A percentile compares a stretch with the other conserved stretches of the same genome.
phyloP scores from a whole-genome alignment of 2,329 filamentous ascomycete genomes.

The Fusarium sp. region DNA sequence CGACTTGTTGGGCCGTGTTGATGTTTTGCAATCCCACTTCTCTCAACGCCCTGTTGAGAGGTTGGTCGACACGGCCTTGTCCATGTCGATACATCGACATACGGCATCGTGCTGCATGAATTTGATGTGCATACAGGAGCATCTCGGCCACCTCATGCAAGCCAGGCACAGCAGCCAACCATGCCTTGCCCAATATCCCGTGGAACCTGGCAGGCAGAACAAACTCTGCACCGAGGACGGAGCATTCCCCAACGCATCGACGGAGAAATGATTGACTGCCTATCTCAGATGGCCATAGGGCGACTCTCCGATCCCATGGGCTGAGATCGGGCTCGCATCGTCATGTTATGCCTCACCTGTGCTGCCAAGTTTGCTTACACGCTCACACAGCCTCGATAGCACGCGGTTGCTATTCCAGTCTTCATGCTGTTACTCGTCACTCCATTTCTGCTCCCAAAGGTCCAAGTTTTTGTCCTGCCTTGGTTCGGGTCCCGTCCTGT shows the following conservation, averaged over 20 bases:
- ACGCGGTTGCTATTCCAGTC: conserved; percentile 31
- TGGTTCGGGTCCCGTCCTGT: conserved; percentile 19
- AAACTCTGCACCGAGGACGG: too few species aligned
- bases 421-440: conserved; percentile 8
- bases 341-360: conserved; percentile 31
- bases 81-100: conserved; percentile 24
- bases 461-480: conserved; percentile 17
- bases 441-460: conserved; percentile 20
- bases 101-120: conserved; percentile 33
- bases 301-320: conserved; percentile 35
- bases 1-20: conserved; percentile 10
- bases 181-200: conserved; percentile 9
- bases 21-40: conserved; percentile 26
- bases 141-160: conserved; percentile 26
- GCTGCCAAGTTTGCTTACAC: conserved; percentile 14
- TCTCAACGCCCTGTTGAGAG: too few species aligned
- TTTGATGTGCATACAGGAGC: conserved; percentile 35
- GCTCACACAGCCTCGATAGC: conserved; percentile 26
- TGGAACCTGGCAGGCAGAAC: conserved; percentile 20
- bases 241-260: conserved; percentile 20
- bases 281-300: conserved; percentile 38
- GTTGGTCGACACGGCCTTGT: conserved; percentile 14
- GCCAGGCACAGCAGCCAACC: conserved; percentile 30
- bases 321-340: conserved; percentile 26
- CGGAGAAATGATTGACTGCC: conserved; percentile 6